These are phyloP conservation scores for Diospyros kaki DNA, from an alignment of 148 eudicot genomes.

Conservation along the genomic window DNA sequence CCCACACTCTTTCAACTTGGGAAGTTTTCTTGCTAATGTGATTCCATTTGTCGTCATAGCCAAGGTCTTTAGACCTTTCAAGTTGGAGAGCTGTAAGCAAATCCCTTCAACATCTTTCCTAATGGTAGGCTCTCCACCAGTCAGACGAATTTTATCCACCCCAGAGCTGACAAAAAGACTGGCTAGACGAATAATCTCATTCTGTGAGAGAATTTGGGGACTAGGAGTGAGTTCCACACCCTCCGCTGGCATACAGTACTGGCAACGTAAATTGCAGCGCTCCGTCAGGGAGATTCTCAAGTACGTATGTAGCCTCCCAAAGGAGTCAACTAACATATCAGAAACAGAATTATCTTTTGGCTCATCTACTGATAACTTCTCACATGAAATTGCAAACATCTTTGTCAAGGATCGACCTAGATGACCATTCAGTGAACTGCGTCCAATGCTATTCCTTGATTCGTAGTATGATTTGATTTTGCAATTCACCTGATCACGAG, in stretches of 20 bases:
- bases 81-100: conserved; percentile 63
- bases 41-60: conserved; percentile 94
- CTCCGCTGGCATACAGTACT: conserved; percentile 95
- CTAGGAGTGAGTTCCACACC: conserved; percentile 85
- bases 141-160: conserved; percentile 85
- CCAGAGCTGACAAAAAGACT: conserved; percentile 78
- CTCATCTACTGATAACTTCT: conserved; percentile 41
- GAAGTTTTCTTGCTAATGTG: conserved; percentile 69
- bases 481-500: conserved; percentile 31
- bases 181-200: conserved; percentile 72
- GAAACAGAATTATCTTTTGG: conserved; percentile 45
- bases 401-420: conserved; percentile 24
- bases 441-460: conserved; percentile 16
- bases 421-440: conserved; percentile 15
- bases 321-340: conserved; percentile 82
- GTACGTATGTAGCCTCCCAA: conserved; percentile 88
- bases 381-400: conserved; percentile 44
- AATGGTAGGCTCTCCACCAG: conserved; percentile 93
- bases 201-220: conserved; percentile 55
- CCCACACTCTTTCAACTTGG: conserved; percentile 79
- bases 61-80: conserved; percentile 71
- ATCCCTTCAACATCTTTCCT: conserved; percentile 89
- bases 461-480: conserved; percentile 19
- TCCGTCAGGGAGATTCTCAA: conserved; percentile 88
- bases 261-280: conserved; percentile 95